Base-by-base conservation (phyloP, 2,329 filamentous ascomycete genomes). In the Boeremia lycopersici region DNA sequence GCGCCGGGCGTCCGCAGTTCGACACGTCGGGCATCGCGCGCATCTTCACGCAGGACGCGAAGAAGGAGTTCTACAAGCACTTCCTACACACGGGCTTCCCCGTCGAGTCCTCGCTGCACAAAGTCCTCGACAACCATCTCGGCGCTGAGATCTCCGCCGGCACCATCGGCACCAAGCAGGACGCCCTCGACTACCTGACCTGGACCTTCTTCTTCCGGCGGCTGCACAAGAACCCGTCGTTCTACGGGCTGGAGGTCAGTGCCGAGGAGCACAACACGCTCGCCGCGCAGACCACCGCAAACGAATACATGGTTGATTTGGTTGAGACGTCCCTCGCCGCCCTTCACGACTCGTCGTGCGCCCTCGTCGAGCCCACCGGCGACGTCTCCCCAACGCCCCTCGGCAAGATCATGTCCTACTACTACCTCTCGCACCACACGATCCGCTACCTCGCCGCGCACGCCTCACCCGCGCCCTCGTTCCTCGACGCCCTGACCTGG, bases 171-270 rank as follows among this genome's bases (percentile, higher is more conserved):
- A 96, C 92, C 8, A 97, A 97, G 76, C 95, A 99, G 76, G 95
- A 99, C 76, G 95, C 95, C 0, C 83, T 99, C 4, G 96, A 99
- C 75, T 99, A 99, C 71, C 79, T 99, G 48, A 99, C 95, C 0
- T 99, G 96, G 95, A 99, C 96, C 0, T 99, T 99, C 80, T 99
- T 99, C 84, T 99, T 99, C 83, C 86, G 96, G 2, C 84, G 95
- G 10, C 79, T 99, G 34, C 95, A 99, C 80, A 99, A 99, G 81
- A 99, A 99, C 67, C 95, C 95, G 1, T 96, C 93, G 0, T 99
- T 96, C 78, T 99, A 99, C 66, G 96, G 96, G 0, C 86, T 99
- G 0, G 90, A 97, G 71, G 95, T 99, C 39, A 91, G 90, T 0
- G 89, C 90, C 0, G 93, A 97, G 65, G 92, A 97, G 65, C 92